Evolutionary conservation across 2,329 filamentous ascomycete species (phyloP).

Genomic region (Blastomyces percursus): DNA sequence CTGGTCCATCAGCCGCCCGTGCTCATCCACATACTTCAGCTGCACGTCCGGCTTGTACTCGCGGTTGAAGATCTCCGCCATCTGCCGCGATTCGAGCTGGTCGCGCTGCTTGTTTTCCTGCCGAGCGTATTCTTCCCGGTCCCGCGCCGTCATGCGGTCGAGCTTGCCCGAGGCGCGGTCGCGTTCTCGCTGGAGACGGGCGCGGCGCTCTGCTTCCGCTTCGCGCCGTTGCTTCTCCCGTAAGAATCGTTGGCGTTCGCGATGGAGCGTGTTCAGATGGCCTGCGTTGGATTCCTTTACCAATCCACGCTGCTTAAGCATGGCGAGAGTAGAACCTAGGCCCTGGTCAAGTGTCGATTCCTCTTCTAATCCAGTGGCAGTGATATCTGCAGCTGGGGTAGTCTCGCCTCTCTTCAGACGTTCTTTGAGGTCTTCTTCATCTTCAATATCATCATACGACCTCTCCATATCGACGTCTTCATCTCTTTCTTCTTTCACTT

Average conservation of each 20-base stretch:
- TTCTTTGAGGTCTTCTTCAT: constrained; percentile 40
- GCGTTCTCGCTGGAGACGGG: constrained; percentile 72
- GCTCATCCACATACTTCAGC: constrained; percentile 81
- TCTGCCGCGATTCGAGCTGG: constrained; percentile 65
- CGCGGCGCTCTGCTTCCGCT: constrained; percentile 65
- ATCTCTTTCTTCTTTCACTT: constrained; percentile 41
- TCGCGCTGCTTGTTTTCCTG: constrained; percentile 84
- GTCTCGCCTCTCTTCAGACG: constrained; percentile 41
- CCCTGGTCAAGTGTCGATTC: constrained; percentile 71
- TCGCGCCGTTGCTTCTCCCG: constrained; percentile 67
- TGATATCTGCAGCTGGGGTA: constrained; percentile 40
- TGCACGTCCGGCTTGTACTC: constrained; percentile 87
- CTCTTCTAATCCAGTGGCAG: constrained; percentile 66
- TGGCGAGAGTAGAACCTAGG: constrained; percentile 67
- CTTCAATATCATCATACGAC: constrained; percentile 42
- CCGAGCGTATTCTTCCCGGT: constrained; percentile 79
- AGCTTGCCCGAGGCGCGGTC: constrained; percentile 72
- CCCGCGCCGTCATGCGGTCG: constrained; percentile 80
- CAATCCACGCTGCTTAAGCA: constrained; percentile 77
- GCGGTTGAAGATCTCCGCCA: constrained; percentile 75
- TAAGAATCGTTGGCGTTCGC: constrained; percentile 67
- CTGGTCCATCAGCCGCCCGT: constrained; percentile 70
- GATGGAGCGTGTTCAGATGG: constrained; percentile 55
- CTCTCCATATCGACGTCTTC: constrained; percentile 45
- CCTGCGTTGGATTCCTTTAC: constrained; percentile 54